Conservation (phyloP, 148 eudicot species). For the Dianthus caryophyllus region DNA sequence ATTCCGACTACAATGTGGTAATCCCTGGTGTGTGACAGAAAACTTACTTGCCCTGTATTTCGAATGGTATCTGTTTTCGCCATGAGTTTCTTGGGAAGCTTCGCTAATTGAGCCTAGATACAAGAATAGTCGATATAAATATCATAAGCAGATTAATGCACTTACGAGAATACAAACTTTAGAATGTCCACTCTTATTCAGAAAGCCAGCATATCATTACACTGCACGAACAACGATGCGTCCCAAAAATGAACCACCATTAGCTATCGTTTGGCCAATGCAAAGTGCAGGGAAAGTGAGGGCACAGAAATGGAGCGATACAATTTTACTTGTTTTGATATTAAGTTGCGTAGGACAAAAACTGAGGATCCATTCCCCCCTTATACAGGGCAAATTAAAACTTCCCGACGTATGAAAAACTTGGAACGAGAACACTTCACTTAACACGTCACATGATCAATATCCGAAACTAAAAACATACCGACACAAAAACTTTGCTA, state of each 20-base stretch:
- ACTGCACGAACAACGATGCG: neutral
- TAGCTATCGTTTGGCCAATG: neutral
- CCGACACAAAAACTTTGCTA: too few species aligned
- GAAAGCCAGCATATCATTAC: neutral
- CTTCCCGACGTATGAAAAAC: too few species aligned
- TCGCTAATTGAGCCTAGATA: slow-evolving; percentile 27
- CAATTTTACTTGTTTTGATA: too few species aligned
- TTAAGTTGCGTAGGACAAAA: too few species aligned
- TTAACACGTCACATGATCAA: too few species aligned
- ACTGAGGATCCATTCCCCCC: too few species aligned
- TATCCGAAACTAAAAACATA: too few species aligned
- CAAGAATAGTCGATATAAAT: slow-evolving; percentile 7
- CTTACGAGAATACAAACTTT: neutral
- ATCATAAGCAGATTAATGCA: slow-evolving; percentile 2
- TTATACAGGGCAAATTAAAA: too few species aligned
- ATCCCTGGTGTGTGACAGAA: neutral
- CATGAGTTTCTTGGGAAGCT: slow-evolving; percentile 33
- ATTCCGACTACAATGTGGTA: neutral
- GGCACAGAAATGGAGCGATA: neutral
- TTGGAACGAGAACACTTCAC: too few species aligned
- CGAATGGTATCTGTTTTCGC: slow-evolving; percentile 25
- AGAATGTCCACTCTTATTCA: neutral
- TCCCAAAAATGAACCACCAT: neutral
- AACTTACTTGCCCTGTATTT: slow-evolving; percentile 31
- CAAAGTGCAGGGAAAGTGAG: neutral